phyloP scores from a whole-genome alignment of 176 grass and related monocot genomes.

The Bonia amplexicaulis region DNA sequence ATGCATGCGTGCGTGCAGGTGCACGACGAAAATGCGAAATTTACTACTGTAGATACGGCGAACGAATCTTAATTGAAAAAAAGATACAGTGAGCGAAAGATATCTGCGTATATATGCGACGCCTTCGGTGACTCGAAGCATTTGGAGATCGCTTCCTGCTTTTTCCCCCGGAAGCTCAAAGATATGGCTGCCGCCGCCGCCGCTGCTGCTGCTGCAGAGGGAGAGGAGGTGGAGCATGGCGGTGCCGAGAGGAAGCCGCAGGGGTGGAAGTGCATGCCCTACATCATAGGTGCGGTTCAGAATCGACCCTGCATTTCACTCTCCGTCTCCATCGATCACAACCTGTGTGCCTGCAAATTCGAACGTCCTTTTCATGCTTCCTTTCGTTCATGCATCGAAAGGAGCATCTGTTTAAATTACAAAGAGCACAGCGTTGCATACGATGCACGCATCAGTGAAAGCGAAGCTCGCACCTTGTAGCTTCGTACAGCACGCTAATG shows the following conservation, averaged over 20 bases:
- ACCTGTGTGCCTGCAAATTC: neutral
- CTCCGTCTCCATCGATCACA: neutral
- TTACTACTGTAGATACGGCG: neutral
- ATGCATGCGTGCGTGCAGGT: too few species aligned
- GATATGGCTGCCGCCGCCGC: neutral
- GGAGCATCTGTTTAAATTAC: neutral
- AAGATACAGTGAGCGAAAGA: neutral
- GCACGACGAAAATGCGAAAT: neutral
- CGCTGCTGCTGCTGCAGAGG: neutral
- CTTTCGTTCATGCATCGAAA: neutral
- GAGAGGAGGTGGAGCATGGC: neutral
- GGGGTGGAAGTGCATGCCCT: conserved; percentile 52
- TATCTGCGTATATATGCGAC: neutral
- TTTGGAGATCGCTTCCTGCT: neutral
- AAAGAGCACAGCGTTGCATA: neutral
- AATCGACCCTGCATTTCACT: neutral
- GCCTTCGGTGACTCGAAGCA: neutral
- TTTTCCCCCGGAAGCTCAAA: neutral
- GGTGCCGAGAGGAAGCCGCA: neutral
- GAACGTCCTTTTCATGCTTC: neutral
- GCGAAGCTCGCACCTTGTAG: neutral
- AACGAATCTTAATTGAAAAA: neutral
- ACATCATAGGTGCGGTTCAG: conserved; percentile 39
- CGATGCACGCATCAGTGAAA: neutral
- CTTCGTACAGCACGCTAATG: neutral